Evolutionary conservation across 2,329 filamentous ascomycete species (phyloP).

Genomic region (Fusarium sp.): DNA sequence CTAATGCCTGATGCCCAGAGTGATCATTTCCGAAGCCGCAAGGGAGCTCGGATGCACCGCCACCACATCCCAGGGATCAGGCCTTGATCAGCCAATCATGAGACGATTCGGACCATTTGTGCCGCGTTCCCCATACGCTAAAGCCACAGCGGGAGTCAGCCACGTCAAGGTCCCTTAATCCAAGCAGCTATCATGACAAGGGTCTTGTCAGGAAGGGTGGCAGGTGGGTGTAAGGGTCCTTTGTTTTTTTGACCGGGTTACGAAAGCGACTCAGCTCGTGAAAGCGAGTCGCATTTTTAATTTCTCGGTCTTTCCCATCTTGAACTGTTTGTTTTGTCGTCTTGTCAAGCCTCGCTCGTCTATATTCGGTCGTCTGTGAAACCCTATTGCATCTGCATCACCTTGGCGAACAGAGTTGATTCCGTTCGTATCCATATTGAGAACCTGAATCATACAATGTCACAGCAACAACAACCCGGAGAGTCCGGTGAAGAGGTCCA

Average conservation of each 20-base stretch:
- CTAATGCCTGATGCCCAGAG: slow-evolving; percentile 12
- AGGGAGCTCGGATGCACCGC: slow-evolving; percentile 36
- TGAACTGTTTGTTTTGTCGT: slow-evolving; percentile 14
- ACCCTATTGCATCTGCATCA: slow-evolving; percentile 8
- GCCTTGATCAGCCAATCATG: slow-evolving; percentile 13
- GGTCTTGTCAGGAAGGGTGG: slow-evolving; percentile 16
- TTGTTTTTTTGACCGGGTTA: slow-evolving; percentile 31
- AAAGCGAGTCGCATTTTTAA: slow-evolving; percentile 21
- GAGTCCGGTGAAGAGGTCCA: slow-evolving; percentile 58
- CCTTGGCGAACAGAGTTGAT: slow-evolving; percentile 4
- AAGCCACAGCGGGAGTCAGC: slow-evolving; percentile 38
- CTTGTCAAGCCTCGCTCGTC: background rate
- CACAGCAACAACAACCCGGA: slow-evolving; percentile 42
- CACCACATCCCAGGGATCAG: slow-evolving; percentile 11
- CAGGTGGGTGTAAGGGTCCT: slow-evolving; percentile 25
- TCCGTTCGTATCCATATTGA: slow-evolving; percentile 1
- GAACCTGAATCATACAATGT: slow-evolving; percentile 16
- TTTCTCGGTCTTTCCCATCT: slow-evolving; percentile 23
- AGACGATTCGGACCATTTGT: slow-evolving; percentile 28
- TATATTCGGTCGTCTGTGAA: background rate
- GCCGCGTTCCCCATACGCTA: slow-evolving; percentile 22
- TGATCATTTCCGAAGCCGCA: slow-evolving; percentile 39
- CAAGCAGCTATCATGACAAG: slow-evolving; percentile 36
- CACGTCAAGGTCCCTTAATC: slow-evolving; percentile 37
- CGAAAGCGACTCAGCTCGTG: slow-evolving; percentile 28